Conservation (phyloP, 306 rosid genomes). For the Adenanthera pavonina region DNA sequence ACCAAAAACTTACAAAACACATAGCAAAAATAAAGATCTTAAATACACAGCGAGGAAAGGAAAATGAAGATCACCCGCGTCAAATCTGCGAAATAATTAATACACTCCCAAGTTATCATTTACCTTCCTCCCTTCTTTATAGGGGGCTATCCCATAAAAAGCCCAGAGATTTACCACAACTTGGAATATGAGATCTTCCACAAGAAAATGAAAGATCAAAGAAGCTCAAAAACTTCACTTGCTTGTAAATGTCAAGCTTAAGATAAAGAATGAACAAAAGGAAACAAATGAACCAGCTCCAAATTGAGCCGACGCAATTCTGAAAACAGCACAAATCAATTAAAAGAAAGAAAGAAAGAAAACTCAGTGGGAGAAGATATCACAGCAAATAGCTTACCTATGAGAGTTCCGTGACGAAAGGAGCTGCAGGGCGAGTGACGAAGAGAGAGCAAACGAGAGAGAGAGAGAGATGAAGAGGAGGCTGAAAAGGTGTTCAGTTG, state of each 20-base stretch:
- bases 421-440: neutral
- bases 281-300: slow-evolving; percentile 11
- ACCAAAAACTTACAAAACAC: neutral
- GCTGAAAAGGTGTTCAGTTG: slow-evolving; percentile 32
- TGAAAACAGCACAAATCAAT: neutral
- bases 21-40: neutral
- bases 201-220: slow-evolving; percentile 2
- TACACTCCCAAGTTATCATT: neutral
- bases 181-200: slow-evolving; percentile 11
- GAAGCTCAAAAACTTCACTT: neutral
- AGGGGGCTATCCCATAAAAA: neutral
- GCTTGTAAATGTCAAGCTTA: neutral
- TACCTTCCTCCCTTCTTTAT: neutral
- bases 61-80: neutral
- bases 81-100: neutral
- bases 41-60: neutral
- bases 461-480: neutral
- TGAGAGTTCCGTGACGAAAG: neutral
- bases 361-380: neutral
- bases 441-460: neutral
- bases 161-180: neutral
- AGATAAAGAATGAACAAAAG: neutral
- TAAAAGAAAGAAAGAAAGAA: neutral
- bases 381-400: neutral
- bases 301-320: neutral